phyloP scores from a whole-genome alignment of 257 asterid species.

The Paraleonurus japonicus region DNA sequence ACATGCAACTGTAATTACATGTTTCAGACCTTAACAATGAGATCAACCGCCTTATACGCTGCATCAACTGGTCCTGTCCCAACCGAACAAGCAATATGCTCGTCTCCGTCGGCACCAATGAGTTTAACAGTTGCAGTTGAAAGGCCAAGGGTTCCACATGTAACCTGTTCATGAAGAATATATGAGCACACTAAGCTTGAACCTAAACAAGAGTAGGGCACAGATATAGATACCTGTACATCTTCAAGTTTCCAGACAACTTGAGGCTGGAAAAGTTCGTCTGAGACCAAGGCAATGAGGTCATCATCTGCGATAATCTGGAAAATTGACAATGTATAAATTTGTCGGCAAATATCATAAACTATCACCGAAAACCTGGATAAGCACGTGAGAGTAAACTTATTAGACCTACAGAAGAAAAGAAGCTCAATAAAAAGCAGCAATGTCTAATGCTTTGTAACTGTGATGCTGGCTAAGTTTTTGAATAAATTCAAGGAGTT shows the following conservation, averaged over 20 bases:
- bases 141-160: conserved; percentile 84
- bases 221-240: conserved; percentile 49
- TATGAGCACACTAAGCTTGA: not conserved
- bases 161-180: conserved; percentile 44
- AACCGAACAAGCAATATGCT: conserved; percentile 65
- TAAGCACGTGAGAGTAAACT: not conserved
- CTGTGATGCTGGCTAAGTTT: not conserved
- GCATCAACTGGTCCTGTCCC: conserved; percentile 97
- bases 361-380: not conserved
- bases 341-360: not conserved
- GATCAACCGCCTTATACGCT: conserved; percentile 86
- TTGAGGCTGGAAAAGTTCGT: conserved; percentile 81
- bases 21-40: conserved; percentile 59
- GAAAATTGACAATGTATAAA: conserved; percentile 16
- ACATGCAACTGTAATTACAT: not conserved
- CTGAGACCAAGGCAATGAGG: conserved; percentile 74
- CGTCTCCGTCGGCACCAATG: conserved; percentile 47
- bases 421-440: not conserved
- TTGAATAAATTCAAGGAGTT: not conserved
- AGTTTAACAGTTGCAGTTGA: conserved; percentile 87
- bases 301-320: conserved; percentile 80
- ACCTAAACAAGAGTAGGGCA: not conserved
- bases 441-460: not conserved
- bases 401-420: not conserved
- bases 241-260: conserved; percentile 70